Percentiles rank a stretch among this genome's conserved stretches.
Conservation (phyloP, 1,284 basidiomycete genomes). For the Fomitopsis pinicola region DNA sequence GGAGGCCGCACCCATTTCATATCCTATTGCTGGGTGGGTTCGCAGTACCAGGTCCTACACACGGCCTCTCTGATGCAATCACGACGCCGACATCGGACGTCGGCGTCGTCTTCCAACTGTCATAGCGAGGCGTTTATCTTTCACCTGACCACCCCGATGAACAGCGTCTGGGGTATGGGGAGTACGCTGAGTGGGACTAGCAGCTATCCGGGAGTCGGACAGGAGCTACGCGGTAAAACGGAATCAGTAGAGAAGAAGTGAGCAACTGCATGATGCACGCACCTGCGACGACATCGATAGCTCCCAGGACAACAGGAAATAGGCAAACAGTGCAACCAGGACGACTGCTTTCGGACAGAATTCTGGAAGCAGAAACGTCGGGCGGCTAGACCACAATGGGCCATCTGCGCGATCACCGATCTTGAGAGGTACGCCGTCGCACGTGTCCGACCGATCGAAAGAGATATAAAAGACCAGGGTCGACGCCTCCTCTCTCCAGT, state of each 20-base stretch:
- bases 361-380: background rate
- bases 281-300: background rate
- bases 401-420: background rate
- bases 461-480: conserved; percentile 2
- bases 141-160: background rate
- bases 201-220: background rate
- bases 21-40: background rate
- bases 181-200: background rate
- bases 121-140: background rate
- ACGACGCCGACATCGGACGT: background rate
- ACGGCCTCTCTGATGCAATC: background rate
- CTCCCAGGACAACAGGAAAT: background rate
- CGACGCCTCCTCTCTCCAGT: background rate
- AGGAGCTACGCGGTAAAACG: background rate
- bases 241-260: background rate
- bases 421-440: background rate
- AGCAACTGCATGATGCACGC: background rate
- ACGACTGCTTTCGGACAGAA: background rate
- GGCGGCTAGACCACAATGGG: background rate
- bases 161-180: background rate
- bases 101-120: background rate
- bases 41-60: background rate
- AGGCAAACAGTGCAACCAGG: background rate
- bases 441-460: conserved; percentile 4
- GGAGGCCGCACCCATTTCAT: background rate